Evolutionary conservation across 495 filamentous ascomycete genomes (phyloP).

Genomic region (Choiromyces venosus): DNA sequence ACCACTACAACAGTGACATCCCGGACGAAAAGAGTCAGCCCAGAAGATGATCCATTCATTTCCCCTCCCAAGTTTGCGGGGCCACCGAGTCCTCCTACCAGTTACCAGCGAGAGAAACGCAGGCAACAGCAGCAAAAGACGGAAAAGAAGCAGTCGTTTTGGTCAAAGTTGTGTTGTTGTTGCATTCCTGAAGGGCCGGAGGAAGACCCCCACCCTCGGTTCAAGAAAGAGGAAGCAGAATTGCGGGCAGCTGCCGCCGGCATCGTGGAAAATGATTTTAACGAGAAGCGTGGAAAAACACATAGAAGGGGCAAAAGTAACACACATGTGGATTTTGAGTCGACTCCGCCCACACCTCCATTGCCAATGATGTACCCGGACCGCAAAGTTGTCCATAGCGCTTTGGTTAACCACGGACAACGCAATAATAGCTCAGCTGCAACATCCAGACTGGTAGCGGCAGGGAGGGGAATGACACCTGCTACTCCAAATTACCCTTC

Average conservation of each 20-base stretch:
- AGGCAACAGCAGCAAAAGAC: constrained; percentile 8
- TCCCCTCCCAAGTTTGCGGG: constrained; percentile 10
- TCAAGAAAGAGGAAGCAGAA: constrained; percentile 29
- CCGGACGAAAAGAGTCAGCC: constrained; percentile 29
- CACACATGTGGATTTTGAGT: constrained; percentile 17
- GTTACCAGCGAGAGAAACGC: constrained; percentile 15
- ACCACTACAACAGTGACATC: constrained; percentile 26
- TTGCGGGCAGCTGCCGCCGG: constrained; percentile 31
- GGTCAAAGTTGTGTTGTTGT: constrained; percentile 30
- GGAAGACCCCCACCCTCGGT: constrained; percentile 9
- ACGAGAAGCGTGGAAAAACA: background rate
- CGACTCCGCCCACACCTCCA: constrained; percentile 38
- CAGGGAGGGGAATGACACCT: constrained; percentile 17
- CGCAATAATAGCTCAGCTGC: constrained; percentile 24
- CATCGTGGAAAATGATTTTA: constrained; percentile 19
- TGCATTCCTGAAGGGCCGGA: background rate
- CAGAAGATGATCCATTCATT: constrained; percentile 22
- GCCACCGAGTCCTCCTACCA: constrained; percentile 28
- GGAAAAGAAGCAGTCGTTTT: constrained; percentile 16
- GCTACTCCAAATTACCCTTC: constrained; percentile 17
- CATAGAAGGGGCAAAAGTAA: constrained; percentile 18
- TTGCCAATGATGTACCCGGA: constrained; percentile 41
- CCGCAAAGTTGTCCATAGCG: constrained; percentile 10
- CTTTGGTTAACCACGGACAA: constrained; percentile 1
- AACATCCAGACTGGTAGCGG: constrained; percentile 36